These are phyloP conservation scores for Grosmannia clavigera DNA, from an alignment of 2,329 filamentous ascomycete species.

Conservation along the genomic window DNA sequence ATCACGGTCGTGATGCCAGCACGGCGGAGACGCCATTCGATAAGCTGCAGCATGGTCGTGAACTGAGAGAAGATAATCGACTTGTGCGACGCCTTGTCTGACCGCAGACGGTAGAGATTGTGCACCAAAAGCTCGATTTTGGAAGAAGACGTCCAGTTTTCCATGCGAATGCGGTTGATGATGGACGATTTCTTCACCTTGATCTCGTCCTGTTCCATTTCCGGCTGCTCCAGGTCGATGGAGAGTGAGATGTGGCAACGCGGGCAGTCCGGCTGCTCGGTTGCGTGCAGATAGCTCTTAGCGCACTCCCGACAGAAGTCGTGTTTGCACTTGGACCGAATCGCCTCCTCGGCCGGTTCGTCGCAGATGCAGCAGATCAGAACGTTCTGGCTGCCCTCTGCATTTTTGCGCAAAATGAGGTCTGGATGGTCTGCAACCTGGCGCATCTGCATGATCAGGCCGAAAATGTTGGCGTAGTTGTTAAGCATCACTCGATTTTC, in stretches of 20 bases:
- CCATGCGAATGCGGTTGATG: constrained; percentile 97
- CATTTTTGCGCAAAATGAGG: constrained; percentile 78
- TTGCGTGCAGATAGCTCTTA: constrained; percentile 67
- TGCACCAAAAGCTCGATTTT: constrained; percentile 97
- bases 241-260: constrained; percentile 80
- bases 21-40: constrained; percentile 90
- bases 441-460: constrained; percentile 98
- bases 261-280: constrained; percentile 70
- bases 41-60: constrained; percentile 91
- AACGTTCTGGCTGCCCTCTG: constrained; percentile 76
- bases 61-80: constrained; percentile 97
- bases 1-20: constrained; percentile 98
- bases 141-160: constrained; percentile 94
- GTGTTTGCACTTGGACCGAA: constrained; percentile 83
- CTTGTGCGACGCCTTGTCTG: constrained; percentile 86
- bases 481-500: constrained; percentile 87
- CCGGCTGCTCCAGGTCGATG: constrained; percentile 90
- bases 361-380: constrained; percentile 92
- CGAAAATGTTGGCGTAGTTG: constrained; percentile 98
- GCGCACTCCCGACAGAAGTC: constrained; percentile 80
- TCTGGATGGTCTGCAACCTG: constrained; percentile 96
- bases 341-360: constrained; percentile 87
- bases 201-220: constrained; percentile 83
- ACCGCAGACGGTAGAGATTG: constrained; percentile 82
- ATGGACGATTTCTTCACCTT: constrained; percentile 90